These are phyloP conservation scores for Xylaria sp. DNA, from an alignment of 2,329 filamentous ascomycete genomes.

Conservation along the genomic window DNA sequence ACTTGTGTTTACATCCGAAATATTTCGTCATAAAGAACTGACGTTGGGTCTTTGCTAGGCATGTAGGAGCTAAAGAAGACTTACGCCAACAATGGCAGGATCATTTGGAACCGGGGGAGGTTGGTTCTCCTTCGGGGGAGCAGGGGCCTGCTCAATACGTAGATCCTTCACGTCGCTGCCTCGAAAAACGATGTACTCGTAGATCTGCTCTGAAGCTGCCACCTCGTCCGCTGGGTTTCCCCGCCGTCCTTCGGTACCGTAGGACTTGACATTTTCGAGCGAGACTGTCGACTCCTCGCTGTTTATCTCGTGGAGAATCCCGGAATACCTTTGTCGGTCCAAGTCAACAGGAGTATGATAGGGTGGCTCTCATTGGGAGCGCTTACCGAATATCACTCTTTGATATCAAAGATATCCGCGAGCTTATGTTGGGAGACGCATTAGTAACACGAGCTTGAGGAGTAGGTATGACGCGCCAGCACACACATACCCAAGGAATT, in stretches of 20 bases:
- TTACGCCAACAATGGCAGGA: slow-evolving; percentile 96
- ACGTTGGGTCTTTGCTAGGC: slow-evolving; percentile 27
- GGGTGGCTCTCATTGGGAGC: slow-evolving; percentile 28
- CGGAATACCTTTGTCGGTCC: slow-evolving; percentile 82
- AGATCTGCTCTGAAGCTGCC: slow-evolving; percentile 83
- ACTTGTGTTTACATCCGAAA: slow-evolving; percentile 94
- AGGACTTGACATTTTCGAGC: slow-evolving; percentile 94
- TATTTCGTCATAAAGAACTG: slow-evolving; percentile 81
- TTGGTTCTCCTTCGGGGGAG: slow-evolving; percentile 77
- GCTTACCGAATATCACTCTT: slow-evolving; percentile 95
- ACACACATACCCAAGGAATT: slow-evolving; percentile 65
- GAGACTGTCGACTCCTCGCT: slow-evolving; percentile 96
- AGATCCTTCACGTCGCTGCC: slow-evolving; percentile 99
- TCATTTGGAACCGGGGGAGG: slow-evolving; percentile 88
- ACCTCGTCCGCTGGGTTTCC: slow-evolving; percentile 84
- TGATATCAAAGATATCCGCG: slow-evolving; percentile 95
- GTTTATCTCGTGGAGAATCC: slow-evolving; percentile 96
- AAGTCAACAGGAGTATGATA: slow-evolving; percentile 32
- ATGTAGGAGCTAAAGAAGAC: slow-evolving; percentile 56
- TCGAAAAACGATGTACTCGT: slow-evolving; percentile 98
- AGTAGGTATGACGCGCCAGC: slow-evolving; percentile 4
- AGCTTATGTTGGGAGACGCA: slow-evolving; percentile 60
- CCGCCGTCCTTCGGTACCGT: slow-evolving; percentile 91
- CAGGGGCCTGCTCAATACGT: slow-evolving; percentile 85
- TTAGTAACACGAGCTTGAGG: slow-evolving; percentile 34